Percentiles rank a stretch among this genome's conserved stretches.
phyloP scores from a whole-genome alignment of 306 rosid species.

The Hippophae gyantsensis region DNA sequence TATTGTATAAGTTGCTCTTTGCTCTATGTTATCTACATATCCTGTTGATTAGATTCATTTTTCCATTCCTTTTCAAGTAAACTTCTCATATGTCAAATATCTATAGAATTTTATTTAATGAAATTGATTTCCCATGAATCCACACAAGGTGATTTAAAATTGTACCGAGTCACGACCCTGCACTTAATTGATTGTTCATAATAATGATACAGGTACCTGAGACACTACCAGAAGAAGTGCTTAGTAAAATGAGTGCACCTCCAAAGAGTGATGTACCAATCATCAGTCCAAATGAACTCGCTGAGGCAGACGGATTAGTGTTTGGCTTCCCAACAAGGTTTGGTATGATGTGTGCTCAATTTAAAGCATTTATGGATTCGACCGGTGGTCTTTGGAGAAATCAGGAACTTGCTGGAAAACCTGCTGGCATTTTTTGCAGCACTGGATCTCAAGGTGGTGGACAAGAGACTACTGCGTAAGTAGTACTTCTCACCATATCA shows the following conservation, averaged over 20 bases:
- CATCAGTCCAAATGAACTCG: slow-evolving; percentile 64
- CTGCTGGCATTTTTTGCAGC: slow-evolving; percentile 86
- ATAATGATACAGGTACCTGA: slow-evolving; percentile 64
- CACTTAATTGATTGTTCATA: no score
- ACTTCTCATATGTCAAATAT: no score
- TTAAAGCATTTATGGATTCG: slow-evolving; percentile 78
- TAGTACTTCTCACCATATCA: background rate
- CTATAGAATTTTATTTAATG: no score
- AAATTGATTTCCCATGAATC: no score
- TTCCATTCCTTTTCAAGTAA: no score
- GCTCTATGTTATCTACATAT: no score
- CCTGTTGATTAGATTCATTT: no score
- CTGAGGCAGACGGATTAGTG: slow-evolving; percentile 81
- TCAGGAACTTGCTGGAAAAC: slow-evolving; percentile 90
- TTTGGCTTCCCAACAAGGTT: slow-evolving; percentile 94
- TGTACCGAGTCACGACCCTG: no score
- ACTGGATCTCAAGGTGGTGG: slow-evolving; percentile 98
- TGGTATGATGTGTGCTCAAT: slow-evolving; percentile 98
- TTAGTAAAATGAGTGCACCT: slow-evolving; percentile 93
- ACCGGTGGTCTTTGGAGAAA: slow-evolving; percentile 89
- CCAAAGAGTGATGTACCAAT: slow-evolving; percentile 67
- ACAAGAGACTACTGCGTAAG: slow-evolving; percentile 97
- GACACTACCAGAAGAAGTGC: slow-evolving; percentile 60
- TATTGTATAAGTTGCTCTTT: no score
- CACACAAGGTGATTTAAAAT: no score